These are phyloP conservation scores for Aspergillus phoenicis DNA, from an alignment of 2,329 filamentous ascomycete genomes.

Conservation along the genomic window DNA sequence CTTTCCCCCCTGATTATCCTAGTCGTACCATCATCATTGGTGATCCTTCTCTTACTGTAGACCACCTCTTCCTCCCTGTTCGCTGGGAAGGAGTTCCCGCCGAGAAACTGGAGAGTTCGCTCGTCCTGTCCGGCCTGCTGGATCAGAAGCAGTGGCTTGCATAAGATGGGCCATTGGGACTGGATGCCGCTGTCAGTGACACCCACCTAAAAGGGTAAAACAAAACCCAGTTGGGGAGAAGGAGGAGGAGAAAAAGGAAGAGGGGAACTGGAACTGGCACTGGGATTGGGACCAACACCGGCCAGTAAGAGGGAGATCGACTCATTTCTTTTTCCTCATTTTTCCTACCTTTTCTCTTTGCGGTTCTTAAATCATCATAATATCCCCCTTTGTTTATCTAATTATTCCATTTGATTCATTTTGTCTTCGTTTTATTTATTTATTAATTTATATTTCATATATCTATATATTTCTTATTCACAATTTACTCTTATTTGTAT, in stretches of 20 bases:
- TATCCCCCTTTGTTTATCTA: too few relatives aligned
- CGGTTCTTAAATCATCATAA: too few relatives aligned
- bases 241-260: conserved; percentile 12
- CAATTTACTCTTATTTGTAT: background rate
- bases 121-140: conserved; percentile 18
- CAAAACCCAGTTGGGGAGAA: conserved; percentile 18
- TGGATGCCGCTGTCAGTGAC: conserved; percentile 33
- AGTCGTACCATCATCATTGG: conserved; percentile 8
- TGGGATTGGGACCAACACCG: background rate
- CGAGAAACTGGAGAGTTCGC: background rate
- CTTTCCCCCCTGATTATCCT: conserved; percentile 1
- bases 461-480: background rate
- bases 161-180: conserved; percentile 32
- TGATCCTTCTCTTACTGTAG: background rate
- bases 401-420: too few relatives aligned
- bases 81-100: background rate
- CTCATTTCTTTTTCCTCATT: conserved; percentile 4
- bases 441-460: too few relatives aligned
- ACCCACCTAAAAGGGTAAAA: conserved; percentile 25
- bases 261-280: conserved; percentile 1
- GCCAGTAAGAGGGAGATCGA: background rate
- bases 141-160: conserved; percentile 33
- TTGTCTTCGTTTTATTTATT: too few relatives aligned
- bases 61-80: background rate
- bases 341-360: background rate